Conservation (phyloP, 1,139 yeast genomes). For the Taphrina sp. region DNA sequence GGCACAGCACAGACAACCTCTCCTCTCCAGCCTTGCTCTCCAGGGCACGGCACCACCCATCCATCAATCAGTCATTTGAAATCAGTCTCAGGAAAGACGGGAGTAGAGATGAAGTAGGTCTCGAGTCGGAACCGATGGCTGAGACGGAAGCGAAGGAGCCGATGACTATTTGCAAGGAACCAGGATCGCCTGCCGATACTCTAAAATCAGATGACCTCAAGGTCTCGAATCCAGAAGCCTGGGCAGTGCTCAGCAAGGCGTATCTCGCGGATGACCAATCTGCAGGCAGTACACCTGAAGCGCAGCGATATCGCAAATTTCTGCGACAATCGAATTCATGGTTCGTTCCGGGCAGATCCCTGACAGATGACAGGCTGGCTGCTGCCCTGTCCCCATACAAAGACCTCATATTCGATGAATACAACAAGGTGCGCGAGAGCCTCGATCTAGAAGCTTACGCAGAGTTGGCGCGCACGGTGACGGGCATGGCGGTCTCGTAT, state of each 20-base stretch:
- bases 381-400: constrained; percentile 20
- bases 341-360: constrained; percentile 15
- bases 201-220: no score
- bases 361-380: neutral
- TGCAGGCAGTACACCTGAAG: neutral
- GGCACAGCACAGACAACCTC: no score
- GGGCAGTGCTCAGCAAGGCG: constrained; percentile 5
- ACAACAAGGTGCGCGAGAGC: constrained; percentile 5
- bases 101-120: no score
- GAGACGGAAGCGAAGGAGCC: no score
- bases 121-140: no score
- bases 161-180: no score
- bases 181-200: no score
- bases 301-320: constrained; percentile 5
- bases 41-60: no score
- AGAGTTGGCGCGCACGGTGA: constrained; percentile 9
- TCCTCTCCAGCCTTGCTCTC: no score
- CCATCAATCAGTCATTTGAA: no score
- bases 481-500: constrained; percentile 10
- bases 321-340: constrained; percentile 7
- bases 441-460: constrained; percentile 12
- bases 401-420: constrained; percentile 9
- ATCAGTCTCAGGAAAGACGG: no score
- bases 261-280: constrained; percentile 2
- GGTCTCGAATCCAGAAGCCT: no score